These are phyloP conservation scores for Hypoxylon subgilvum DNA, from an alignment of 495 filamentous ascomycete species.

Conservation along the genomic window DNA sequence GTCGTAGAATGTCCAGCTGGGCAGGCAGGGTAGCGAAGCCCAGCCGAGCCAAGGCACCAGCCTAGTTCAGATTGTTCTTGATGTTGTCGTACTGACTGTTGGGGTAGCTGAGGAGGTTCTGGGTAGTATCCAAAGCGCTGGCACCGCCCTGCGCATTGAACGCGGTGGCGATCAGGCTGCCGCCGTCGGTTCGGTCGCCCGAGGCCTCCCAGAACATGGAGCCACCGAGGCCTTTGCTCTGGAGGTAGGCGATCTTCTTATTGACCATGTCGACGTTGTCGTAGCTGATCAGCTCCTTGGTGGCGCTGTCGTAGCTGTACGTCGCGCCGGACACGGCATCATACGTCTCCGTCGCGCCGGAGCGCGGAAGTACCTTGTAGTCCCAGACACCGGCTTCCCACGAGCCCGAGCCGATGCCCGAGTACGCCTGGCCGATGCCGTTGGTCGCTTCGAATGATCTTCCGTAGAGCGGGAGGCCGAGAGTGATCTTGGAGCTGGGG, in stretches of 20 bases:
- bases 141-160: conserved; percentile 41
- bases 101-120: conserved; percentile 51
- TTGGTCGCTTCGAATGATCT: conserved; percentile 73
- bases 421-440: conserved; percentile 70
- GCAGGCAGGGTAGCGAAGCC: too few species aligned
- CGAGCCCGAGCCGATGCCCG: conserved; percentile 65
- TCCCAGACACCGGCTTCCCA: conserved; percentile 89
- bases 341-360: conserved; percentile 53
- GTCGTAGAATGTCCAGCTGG: too few species aligned
- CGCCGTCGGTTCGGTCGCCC: conserved; percentile 66
- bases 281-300: conserved; percentile 71
- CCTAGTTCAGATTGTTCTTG: conserved; percentile 33
- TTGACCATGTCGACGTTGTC: conserved; percentile 68
- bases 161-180: conserved; percentile 67
- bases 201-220: conserved; percentile 94
- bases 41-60: neutral
- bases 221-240: conserved; percentile 68
- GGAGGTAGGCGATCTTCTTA: conserved; percentile 71
- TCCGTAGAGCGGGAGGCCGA: conserved; percentile 90
- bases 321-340: conserved; percentile 62
- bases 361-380: conserved; percentile 68
- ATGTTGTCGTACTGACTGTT: conserved; percentile 53
- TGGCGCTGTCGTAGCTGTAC: conserved; percentile 69
- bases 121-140: conserved; percentile 37
- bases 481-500: conserved; percentile 67